These are phyloP conservation scores for Carex cristatella DNA, from an alignment of 176 grass and related monocot genomes.

Conservation along the genomic window DNA sequence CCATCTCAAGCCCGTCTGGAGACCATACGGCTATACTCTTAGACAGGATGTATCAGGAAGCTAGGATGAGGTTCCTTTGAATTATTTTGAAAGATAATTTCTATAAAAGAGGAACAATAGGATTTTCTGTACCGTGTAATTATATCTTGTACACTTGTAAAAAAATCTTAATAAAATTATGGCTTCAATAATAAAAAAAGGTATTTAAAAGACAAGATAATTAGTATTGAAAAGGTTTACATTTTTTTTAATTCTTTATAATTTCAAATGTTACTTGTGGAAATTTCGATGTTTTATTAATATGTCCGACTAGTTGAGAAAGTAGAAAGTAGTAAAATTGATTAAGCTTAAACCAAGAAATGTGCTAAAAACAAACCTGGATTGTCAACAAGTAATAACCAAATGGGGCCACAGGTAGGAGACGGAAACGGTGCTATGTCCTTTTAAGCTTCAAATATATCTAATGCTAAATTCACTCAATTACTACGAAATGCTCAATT, in stretches of 20 bases:
- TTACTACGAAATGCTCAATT: neutral
- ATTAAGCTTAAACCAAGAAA: neutral
- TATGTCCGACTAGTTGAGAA: neutral
- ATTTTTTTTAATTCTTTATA: too few relatives aligned
- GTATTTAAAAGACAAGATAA: too few relatives aligned
- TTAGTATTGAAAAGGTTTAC: too few relatives aligned
- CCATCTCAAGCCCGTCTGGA: too few relatives aligned
- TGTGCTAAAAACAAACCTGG: neutral
- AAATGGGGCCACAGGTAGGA: neutral
- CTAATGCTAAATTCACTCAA: neutral
- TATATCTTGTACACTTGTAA: neutral
- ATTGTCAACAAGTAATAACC: neutral
- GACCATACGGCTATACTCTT: too few relatives aligned
- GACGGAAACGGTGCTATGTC: neutral
- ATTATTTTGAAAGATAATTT: too few relatives aligned
- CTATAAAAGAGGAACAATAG: too few relatives aligned
- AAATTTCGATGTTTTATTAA: neutral
- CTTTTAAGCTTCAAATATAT: conserved; percentile 7
- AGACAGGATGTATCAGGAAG: too few relatives aligned
- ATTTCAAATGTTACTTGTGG: neutral
- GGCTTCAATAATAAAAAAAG: too few relatives aligned
- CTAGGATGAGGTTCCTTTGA: too few relatives aligned
- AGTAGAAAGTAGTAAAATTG: neutral
- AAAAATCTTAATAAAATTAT: too few relatives aligned
- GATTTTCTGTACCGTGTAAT: too few relatives aligned